Percentiles rank a stretch among this genome's conserved stretches.
These are phyloP conservation scores for Dryadomyces quercivorus DNA, from an alignment of 2,329 filamentous ascomycete genomes.

Conservation along the genomic window DNA sequence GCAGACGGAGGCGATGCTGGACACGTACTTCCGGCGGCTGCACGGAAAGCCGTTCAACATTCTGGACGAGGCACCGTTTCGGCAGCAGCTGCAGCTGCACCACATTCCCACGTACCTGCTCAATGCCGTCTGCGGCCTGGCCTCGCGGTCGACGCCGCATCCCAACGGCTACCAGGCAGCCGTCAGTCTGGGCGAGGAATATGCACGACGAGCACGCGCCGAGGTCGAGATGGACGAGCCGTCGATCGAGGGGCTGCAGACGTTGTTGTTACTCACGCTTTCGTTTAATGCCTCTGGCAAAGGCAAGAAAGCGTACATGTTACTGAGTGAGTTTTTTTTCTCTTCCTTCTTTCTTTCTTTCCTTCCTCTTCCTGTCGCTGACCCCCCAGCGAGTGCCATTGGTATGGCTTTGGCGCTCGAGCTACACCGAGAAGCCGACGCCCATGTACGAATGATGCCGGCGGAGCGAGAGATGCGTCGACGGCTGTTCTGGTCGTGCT, in stretches of 20 bases:
- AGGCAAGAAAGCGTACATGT: conserved; percentile 79
- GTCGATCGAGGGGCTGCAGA: conserved; percentile 64
- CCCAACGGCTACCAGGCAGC: conserved; percentile 55
- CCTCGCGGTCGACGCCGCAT: conserved; percentile 57
- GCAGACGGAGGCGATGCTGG: conserved; percentile 51
- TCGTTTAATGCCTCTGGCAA: conserved; percentile 67
- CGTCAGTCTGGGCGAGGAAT: conserved; percentile 57
- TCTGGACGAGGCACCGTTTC: conserved; percentile 62
- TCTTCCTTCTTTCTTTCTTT: neutral
- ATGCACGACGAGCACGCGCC: conserved; percentile 54
- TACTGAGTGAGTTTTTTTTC: conserved; percentile 46
- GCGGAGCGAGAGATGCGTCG: conserved; percentile 65
- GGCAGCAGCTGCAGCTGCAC: conserved; percentile 58
- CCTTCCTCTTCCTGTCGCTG: conserved; percentile 17
- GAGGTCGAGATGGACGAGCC: conserved; percentile 72
- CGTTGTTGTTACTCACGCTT: conserved; percentile 61
- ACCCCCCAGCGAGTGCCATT: conserved; percentile 51
- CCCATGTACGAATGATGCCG: conserved; percentile 46
- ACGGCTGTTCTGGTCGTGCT: conserved; percentile 82
- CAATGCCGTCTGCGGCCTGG: conserved; percentile 48
- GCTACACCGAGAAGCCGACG: conserved; percentile 63
- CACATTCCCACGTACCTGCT: conserved; percentile 47
- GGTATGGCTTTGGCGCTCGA: conserved; percentile 77
- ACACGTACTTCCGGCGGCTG: conserved; percentile 68
- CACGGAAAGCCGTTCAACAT: conserved; percentile 77